These are phyloP conservation scores for Rhodomyrtus psidioides DNA, from an alignment of 441 rosid genomes.

Conservation along the genomic window DNA sequence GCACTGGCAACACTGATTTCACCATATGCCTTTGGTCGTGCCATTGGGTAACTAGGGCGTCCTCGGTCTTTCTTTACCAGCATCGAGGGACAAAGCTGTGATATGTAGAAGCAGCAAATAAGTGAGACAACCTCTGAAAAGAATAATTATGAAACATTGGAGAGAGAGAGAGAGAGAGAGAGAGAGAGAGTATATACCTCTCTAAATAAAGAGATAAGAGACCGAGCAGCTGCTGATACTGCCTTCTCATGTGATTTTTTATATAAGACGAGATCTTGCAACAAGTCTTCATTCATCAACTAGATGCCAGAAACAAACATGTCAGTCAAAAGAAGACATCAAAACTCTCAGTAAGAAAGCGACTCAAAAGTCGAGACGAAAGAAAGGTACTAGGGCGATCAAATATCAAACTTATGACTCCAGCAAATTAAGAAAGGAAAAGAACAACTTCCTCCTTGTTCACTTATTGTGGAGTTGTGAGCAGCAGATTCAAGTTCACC, in stretches of 20 bases:
- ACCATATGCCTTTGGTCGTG: slow-evolving; percentile 83
- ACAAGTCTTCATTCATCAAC: slow-evolving; percentile 94
- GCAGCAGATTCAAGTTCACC: not conserved
- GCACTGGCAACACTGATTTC: slow-evolving; percentile 51
- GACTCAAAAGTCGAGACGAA: not conserved
- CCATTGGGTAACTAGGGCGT: slow-evolving; percentile 60
- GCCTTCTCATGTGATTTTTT: slow-evolving; percentile 91
- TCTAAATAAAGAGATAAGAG: slow-evolving; percentile 79
- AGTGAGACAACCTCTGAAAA: slow-evolving; percentile 2
- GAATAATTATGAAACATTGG: not conserved
- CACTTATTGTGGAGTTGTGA: not conserved
- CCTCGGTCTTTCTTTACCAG: slow-evolving; percentile 94
- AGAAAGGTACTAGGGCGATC: not conserved
- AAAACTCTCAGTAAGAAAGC: not conserved
- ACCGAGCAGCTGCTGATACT: slow-evolving; percentile 75
- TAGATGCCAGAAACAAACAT: slow-evolving; percentile 20
- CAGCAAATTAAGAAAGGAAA: not conserved
- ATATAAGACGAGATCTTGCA: slow-evolving; percentile 90
- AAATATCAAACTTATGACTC: not conserved
- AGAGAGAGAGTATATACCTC: slow-evolving; percentile 41
- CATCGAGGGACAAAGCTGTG: slow-evolving; percentile 80
- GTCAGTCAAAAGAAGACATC: not conserved
- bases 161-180: not conserved
- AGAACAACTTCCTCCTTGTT: not conserved
- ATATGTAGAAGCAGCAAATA: not conserved